Evolutionary conservation across 2,329 filamentous ascomycete species (phyloP).

Genomic region (Claviceps purpurea): DNA sequence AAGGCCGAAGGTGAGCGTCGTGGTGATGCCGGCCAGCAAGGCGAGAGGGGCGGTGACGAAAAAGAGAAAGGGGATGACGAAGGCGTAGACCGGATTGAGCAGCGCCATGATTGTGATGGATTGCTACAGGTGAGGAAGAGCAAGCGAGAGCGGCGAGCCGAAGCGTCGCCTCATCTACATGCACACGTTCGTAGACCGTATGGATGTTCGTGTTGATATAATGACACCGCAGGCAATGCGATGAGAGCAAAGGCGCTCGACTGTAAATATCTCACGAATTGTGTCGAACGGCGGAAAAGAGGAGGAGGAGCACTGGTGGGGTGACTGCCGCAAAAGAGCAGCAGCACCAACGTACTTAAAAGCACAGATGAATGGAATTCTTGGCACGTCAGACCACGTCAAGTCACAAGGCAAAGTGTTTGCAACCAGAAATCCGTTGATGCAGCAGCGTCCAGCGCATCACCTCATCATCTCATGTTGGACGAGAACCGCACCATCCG

Average conservation of each 20-base stretch:
- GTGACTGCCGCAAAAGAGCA: no score
- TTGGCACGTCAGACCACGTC: no score
- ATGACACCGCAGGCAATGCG: no score
- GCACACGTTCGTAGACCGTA: neutral
- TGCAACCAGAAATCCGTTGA: neutral
- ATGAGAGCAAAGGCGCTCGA: no score
- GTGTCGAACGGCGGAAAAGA: no score
- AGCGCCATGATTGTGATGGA: constrained; percentile 30
- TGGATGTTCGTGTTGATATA: neutral
- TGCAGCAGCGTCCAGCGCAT: neutral
- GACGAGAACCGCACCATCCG: neutral
- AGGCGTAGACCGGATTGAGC: constrained; percentile 39
- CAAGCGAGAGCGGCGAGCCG: neutral
- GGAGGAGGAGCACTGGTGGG: no score
- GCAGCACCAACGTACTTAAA: no score
- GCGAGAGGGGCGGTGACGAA: constrained; percentile 50
- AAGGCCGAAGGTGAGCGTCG: constrained; percentile 45
- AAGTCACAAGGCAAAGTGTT: no score
- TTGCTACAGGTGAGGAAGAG: neutral
- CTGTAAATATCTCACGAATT: no score
- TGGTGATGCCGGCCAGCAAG: constrained; percentile 49
- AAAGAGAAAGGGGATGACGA: constrained; percentile 49
- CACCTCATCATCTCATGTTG: neutral
- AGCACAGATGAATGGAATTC: no score
- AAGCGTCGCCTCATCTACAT: neutral